Evolutionary conservation across 2,329 filamentous ascomycete species (phyloP).

Genomic region (Ascochyta clinopodiicola): DNA sequence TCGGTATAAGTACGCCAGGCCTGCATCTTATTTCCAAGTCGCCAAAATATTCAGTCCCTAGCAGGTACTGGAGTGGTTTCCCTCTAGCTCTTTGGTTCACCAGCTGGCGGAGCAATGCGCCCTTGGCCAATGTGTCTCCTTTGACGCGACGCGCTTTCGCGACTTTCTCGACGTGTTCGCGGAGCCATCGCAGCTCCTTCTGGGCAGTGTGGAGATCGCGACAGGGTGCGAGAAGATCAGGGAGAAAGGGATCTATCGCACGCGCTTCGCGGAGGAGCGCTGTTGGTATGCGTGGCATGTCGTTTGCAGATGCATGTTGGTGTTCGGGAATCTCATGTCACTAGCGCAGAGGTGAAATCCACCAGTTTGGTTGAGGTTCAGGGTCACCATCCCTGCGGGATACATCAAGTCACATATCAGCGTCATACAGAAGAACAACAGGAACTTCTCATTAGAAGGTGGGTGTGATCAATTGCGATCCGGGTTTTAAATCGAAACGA

Average conservation of each 20-base stretch:
- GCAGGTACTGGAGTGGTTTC: slow-evolving; percentile 84
- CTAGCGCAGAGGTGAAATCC: slow-evolving; percentile 4
- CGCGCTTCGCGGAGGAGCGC: slow-evolving; percentile 63
- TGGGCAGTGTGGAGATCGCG: slow-evolving; percentile 67
- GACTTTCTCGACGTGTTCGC: slow-evolving; percentile 57
- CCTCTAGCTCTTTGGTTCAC: slow-evolving; percentile 60
- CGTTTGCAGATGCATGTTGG: slow-evolving; percentile 12
- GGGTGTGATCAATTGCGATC: too few species aligned
- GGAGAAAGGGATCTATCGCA: slow-evolving; percentile 62
- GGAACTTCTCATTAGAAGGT: too few species aligned
- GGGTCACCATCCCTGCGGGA: neutral
- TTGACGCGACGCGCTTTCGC: slow-evolving; percentile 28
- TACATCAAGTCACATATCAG: too few species aligned
- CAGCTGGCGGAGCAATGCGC: slow-evolving; percentile 33
- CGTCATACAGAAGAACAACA: too few species aligned
- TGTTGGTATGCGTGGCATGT: slow-evolving; percentile 66
- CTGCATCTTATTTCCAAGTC: slow-evolving; percentile 77
- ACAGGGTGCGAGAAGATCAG: slow-evolving; percentile 68
- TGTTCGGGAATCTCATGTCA: slow-evolving; percentile 4
- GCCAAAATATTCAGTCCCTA: slow-evolving; percentile 89
- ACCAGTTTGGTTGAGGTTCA: neutral
- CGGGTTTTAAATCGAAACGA: too few species aligned
- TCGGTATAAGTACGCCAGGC: slow-evolving; percentile 83
- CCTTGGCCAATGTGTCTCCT: slow-evolving; percentile 26
- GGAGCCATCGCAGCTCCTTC: slow-evolving; percentile 77